Evolutionary conservation across 306 rosid species (phyloP).

Genomic region (Mimosa pudica): DNA sequence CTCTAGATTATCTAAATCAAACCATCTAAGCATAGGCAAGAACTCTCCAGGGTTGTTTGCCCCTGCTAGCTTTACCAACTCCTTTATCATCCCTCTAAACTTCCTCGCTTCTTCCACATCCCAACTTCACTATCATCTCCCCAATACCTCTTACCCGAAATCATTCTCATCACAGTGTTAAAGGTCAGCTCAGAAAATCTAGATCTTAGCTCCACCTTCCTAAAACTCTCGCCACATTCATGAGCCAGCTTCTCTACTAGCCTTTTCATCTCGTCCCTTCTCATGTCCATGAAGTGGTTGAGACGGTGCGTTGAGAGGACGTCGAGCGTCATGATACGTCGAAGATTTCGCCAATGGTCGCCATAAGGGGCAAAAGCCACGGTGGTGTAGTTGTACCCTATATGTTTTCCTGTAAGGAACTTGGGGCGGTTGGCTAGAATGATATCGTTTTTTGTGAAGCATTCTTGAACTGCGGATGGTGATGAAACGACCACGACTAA

Average conservation of each 20-base stretch:
- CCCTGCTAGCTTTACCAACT: constrained; percentile 1
- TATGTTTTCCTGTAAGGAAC: constrained; percentile 29
- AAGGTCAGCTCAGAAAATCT: constrained; percentile 45
- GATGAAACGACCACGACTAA: background rate
- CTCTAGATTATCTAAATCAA: constrained; percentile 25
- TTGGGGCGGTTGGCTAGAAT: constrained; percentile 59
- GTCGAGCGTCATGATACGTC: constrained; percentile 51
- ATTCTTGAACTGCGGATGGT: background rate
- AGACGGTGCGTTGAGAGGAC: constrained; percentile 52
- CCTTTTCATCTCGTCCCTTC: constrained; percentile 49
- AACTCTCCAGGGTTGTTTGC: constrained; percentile 40
- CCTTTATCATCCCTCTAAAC: constrained; percentile 29
- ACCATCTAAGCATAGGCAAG: constrained; percentile 37
- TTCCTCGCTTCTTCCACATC: constrained; percentile 40
- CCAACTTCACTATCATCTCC: constrained; percentile 29
- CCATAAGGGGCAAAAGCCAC: constrained; percentile 35
- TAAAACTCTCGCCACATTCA: constrained; percentile 4
- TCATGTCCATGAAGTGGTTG: constrained; percentile 32
- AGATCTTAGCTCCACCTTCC: constrained; percentile 44
- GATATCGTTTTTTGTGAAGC: constrained; percentile 60
- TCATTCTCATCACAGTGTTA: constrained; percentile 59
- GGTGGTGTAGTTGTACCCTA: constrained; percentile 53
- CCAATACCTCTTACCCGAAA: constrained; percentile 53
- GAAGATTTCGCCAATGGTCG: constrained; percentile 35
- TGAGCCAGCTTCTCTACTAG: constrained; percentile 36